A percentile compares a stretch with the other conserved stretches of the same genome.
Conservation (phyloP, 805 yeast genomes). For the Schwanniomyces occidentalis region DNA sequence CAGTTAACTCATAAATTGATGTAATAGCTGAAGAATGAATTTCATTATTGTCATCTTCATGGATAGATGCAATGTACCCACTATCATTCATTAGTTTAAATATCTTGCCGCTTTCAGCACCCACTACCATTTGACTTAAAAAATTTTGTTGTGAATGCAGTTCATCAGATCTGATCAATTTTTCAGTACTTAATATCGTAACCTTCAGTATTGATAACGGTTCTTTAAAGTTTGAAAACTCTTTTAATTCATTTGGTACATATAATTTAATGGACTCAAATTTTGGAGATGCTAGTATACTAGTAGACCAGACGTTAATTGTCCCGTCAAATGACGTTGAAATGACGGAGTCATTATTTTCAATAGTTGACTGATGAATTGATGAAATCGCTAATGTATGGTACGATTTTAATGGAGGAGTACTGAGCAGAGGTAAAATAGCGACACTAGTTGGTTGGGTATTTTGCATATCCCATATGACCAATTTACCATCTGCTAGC, state of each 20-base stretch:
- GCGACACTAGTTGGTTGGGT: conserved; percentile 12
- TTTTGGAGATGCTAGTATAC: conserved; percentile 30
- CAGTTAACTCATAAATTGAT: conserved; percentile 4
- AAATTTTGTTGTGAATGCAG: conserved; percentile 12
- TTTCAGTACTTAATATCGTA: not conserved
- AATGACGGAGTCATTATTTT: conserved; percentile 20
- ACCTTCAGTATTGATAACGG: conserved; percentile 3
- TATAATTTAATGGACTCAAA: conserved; percentile 14
- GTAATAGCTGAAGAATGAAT: conserved; percentile 4
- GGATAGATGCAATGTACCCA: conserved; percentile 10
- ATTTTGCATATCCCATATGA: conserved; percentile 48
- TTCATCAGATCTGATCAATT: not conserved
- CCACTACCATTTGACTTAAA: conserved; percentile 19
- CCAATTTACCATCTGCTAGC: conserved; percentile 48
- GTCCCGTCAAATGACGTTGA: conserved; percentile 26
- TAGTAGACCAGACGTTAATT: conserved; percentile 35
- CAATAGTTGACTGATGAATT: conserved; percentile 20
- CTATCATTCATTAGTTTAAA: conserved; percentile 17
- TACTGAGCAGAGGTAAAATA: conserved; percentile 20
- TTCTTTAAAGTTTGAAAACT: conserved; percentile 3
- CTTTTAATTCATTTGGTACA: conserved; percentile 4
- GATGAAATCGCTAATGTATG: conserved; percentile 25
- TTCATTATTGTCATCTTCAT: conserved; percentile 9
- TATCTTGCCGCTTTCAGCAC: conserved; percentile 19
- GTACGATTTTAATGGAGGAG: conserved; percentile 21